Conservation (phyloP, 2,329 filamentous ascomycete genomes). For the Macroventuria anomochaeta region DNA sequence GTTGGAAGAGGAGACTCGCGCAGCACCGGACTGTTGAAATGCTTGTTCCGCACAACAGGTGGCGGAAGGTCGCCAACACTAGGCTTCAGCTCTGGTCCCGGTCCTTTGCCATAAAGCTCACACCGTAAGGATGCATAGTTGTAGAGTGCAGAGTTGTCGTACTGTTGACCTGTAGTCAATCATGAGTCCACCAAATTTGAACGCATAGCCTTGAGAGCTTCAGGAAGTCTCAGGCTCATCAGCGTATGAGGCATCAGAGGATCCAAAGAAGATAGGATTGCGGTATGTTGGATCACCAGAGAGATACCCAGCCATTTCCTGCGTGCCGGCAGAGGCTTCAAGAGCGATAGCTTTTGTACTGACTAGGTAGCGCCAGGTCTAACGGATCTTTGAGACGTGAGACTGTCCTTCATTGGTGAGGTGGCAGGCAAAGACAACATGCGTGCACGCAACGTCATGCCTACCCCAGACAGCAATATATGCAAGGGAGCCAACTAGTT, state of each 20-base stretch:
- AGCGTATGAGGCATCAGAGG: constrained; percentile 22
- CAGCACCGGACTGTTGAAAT: background rate
- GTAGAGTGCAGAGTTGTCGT: background rate
- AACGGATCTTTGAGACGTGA: background rate
- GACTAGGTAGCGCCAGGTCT: too few relatives aligned
- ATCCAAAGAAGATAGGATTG: constrained; percentile 20
- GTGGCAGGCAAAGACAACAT: constrained; percentile 1
- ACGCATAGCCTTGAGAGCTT: constrained; percentile 18
- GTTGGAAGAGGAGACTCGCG: background rate
- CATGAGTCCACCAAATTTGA: constrained; percentile 14
- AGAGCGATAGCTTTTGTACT: too few relatives aligned
- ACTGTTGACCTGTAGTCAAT: constrained; percentile 20
- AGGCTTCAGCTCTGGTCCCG: background rate
- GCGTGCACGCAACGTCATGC: background rate
- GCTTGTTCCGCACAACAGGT: background rate
- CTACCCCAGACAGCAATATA: background rate
- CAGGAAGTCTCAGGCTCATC: constrained; percentile 13
- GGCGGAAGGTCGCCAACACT: background rate
- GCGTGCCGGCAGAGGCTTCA: too few relatives aligned
- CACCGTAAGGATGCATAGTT: background rate
- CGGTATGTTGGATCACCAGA: too few relatives aligned
- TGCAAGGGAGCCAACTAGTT: background rate
- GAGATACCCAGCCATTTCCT: too few relatives aligned
- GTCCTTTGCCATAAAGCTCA: background rate
- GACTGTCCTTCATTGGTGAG: background rate